A percentile compares a stretch with the other conserved stretches of the same genome.
These are phyloP conservation scores for Beauveria varroae DNA, from an alignment of 2,329 filamentous ascomycete genomes.

Conservation along the genomic window DNA sequence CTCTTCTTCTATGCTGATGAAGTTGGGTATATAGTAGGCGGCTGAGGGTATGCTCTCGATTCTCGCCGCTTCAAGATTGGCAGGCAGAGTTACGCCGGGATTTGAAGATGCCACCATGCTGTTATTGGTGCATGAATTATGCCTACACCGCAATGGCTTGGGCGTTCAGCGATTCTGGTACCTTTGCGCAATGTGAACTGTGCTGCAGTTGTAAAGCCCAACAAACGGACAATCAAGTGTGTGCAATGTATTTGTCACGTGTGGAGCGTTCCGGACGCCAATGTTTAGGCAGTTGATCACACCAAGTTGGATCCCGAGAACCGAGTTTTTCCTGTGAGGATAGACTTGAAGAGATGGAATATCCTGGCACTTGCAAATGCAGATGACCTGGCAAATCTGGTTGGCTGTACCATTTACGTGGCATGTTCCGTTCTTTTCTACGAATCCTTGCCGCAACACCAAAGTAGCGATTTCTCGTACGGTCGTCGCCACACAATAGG, in stretches of 20 bases:
- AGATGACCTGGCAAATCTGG: not conserved
- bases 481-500: not conserved
- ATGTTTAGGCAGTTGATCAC: too few species aligned
- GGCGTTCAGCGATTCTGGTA: not conserved
- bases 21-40: conserved; percentile 81
- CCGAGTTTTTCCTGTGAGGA: too few species aligned
- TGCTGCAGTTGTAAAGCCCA: not conserved
- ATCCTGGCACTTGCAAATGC: not conserved
- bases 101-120: conserved; percentile 8
- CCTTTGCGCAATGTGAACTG: not conserved
- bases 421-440: not conserved
- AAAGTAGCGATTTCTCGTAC: not conserved
- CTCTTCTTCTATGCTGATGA: conserved; percentile 74
- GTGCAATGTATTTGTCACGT: not conserved
- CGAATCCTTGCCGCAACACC: not conserved
- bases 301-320: too few species aligned
- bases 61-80: conserved; percentile 41
- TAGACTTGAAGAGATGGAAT: not conserved
- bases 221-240: not conserved
- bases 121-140: not conserved
- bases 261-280: not conserved
- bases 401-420: not conserved
- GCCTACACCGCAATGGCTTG: not conserved
- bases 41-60: conserved; percentile 51
- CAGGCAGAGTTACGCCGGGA: conserved; percentile 28